phyloP scores from a whole-genome alignment of 495 filamentous ascomycete species.

The Trichoderma asperelloides region DNA sequence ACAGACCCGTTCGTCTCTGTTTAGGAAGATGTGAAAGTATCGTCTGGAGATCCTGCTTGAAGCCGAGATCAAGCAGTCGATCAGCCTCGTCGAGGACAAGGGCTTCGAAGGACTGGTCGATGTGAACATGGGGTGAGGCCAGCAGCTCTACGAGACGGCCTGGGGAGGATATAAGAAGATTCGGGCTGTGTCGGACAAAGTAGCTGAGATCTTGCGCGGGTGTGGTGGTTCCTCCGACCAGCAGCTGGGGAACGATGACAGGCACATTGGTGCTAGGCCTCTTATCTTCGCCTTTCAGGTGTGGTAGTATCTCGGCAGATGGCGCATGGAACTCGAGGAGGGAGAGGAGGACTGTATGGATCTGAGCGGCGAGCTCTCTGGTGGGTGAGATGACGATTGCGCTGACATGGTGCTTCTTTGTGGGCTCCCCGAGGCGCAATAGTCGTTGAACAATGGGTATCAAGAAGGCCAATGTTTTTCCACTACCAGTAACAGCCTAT shows the following conservation, averaged over 20 bases:
- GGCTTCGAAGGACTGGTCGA: slow-evolving; percentile 79
- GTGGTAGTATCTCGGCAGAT: slow-evolving; percentile 54
- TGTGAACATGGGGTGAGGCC: slow-evolving; percentile 83
- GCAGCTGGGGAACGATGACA: slow-evolving; percentile 73
- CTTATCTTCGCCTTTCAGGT: slow-evolving; percentile 37
- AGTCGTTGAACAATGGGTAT: slow-evolving; percentile 84
- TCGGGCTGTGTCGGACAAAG: slow-evolving; percentile 73
- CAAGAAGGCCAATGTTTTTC: slow-evolving; percentile 87
- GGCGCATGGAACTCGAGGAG: slow-evolving; percentile 74
- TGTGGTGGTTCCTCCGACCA: slow-evolving; percentile 75
- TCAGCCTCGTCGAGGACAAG: slow-evolving; percentile 94
- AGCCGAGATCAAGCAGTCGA: slow-evolving; percentile 85
- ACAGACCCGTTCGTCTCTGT: slow-evolving; percentile 85
- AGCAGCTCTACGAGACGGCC: slow-evolving; percentile 83
- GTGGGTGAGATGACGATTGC: slow-evolving; percentile 90
- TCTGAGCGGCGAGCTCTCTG: slow-evolving; percentile 85
- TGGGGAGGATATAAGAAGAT: slow-evolving; percentile 80
- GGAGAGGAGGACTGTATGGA: slow-evolving; percentile 68
- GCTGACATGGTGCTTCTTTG: slow-evolving; percentile 81
- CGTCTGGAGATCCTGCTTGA: slow-evolving; percentile 78
- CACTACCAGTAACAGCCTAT: slow-evolving; percentile 84
- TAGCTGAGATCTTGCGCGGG: slow-evolving; percentile 73
- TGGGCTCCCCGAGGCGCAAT: slow-evolving; percentile 57
- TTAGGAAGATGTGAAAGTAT: slow-evolving; percentile 83
- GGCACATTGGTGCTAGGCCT: slow-evolving; percentile 39